Evolutionary conservation across 257 asterid species (phyloP).

Genomic region (Linderniella brevidens): DNA sequence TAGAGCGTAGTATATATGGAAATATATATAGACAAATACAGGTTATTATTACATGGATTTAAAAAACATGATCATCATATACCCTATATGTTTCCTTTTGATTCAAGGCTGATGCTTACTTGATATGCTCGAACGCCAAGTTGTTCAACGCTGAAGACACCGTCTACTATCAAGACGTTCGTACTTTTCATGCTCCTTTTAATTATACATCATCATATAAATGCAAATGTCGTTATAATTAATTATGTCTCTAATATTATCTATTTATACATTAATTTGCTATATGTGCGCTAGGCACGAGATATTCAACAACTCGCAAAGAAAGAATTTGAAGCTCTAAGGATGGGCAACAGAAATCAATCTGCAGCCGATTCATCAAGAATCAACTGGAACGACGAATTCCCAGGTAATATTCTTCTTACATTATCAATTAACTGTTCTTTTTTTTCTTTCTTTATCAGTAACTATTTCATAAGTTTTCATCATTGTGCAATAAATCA

Average conservation of each 20-base stretch:
- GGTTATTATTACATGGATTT: no score
- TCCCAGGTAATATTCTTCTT: conserved; percentile 67
- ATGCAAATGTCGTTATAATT: conserved; percentile 5
- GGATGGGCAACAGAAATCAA: no score
- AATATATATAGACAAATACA: no score
- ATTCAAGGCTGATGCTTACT: conserved; percentile 1
- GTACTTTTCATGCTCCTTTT: no score
- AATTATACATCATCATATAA: no score
- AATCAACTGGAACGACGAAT: conserved; percentile 71
- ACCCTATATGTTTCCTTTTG: no score
- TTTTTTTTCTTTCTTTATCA: no score
- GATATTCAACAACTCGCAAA: conserved; percentile 70
- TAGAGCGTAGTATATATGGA: no score
- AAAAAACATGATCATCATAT: no score
- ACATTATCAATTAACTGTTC: background rate
- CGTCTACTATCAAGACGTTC: background rate
- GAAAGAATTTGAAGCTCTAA: conserved; percentile 74
- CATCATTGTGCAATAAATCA: conserved; percentile 9
- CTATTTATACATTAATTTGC: no score
- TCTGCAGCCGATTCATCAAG: conserved; percentile 44
- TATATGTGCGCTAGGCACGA: no score
- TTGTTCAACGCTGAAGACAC: background rate
- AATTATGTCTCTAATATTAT: conserved; percentile 2
- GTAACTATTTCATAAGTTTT: no score
- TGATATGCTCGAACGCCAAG: conserved; percentile 6